Conservation (phyloP, 176 grass and related monocot species). For the Avena eriantha region DNA sequence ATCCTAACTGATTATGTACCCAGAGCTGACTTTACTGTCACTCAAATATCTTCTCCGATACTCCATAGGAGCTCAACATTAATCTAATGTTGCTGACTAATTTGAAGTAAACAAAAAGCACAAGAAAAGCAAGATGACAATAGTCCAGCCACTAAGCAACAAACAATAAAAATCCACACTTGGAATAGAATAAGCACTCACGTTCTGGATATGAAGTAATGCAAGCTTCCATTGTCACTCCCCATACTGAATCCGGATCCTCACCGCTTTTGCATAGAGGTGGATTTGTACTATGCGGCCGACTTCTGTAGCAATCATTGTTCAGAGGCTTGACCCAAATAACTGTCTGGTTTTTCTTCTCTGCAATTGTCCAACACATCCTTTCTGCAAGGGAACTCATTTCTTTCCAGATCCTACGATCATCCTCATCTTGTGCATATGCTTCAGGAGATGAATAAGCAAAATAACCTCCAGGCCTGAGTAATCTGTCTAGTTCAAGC, state of each 20-base stretch:
- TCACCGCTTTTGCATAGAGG: constrained; percentile 82
- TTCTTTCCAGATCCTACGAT: constrained; percentile 92
- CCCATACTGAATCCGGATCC: constrained; percentile 95
- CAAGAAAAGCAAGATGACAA: constrained; percentile 19
- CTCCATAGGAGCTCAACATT: constrained; percentile 5
- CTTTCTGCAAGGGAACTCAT: constrained; percentile 95
- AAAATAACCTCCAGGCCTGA: constrained; percentile 98
- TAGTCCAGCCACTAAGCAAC: constrained; percentile 29
- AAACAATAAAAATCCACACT: constrained; percentile 6
- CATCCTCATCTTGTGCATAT: constrained; percentile 98
- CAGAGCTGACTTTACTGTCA: constrained; percentile 6
- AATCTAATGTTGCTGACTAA: background rate
- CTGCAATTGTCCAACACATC: constrained; percentile 98
- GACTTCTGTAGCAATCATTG: constrained; percentile 95
- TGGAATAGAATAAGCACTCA: constrained; percentile 51
- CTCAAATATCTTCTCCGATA: background rate
- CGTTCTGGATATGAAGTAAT: constrained; percentile 88
- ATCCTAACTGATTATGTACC: background rate
- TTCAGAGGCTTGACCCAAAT: constrained; percentile 99
- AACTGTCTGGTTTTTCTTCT: constrained; percentile 96
- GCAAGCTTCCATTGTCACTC: constrained; percentile 88
- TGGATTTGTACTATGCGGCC: constrained; percentile 68
- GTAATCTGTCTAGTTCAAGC: constrained; percentile 91
- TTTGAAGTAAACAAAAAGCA: background rate
- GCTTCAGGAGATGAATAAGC: constrained; percentile 98